A percentile compares a stretch with the other conserved stretches of the same genome.
Evolutionary conservation across 805 yeast genomes (phyloP).

Genomic region (Ogataea henricii): DNA sequence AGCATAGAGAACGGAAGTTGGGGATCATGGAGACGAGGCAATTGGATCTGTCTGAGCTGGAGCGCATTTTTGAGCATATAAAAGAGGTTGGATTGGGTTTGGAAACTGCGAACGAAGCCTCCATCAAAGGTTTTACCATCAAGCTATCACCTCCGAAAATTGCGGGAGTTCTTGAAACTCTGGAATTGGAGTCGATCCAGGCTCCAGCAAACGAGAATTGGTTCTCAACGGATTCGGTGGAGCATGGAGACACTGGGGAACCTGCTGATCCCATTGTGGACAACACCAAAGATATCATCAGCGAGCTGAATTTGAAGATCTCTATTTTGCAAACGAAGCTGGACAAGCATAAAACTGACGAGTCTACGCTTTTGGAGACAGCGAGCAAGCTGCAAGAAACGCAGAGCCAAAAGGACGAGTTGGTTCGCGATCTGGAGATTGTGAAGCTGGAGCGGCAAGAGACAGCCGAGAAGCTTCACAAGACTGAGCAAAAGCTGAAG

Average conservation of each 20-base stretch:
- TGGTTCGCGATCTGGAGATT: constrained; percentile 18
- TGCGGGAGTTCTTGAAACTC: background rate
- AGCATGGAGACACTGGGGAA: background rate
- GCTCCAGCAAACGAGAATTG: background rate
- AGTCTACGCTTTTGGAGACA: constrained; percentile 28
- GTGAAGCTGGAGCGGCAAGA: constrained; percentile 15
- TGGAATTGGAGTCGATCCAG: background rate
- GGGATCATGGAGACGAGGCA: constrained; percentile 8
- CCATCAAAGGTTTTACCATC: background rate
- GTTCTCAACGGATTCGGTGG: background rate
- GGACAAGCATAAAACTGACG: constrained; percentile 34
- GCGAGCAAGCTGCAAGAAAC: constrained; percentile 26
- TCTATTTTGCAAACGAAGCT: constrained; percentile 47
- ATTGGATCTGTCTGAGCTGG: background rate
- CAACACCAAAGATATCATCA: constrained; percentile 28
- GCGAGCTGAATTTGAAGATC: constrained; percentile 48
- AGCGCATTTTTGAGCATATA: background rate
- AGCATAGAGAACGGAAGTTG: background rate
- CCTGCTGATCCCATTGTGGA: background rate
- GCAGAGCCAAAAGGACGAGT: constrained; percentile 25
- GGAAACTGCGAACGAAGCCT: constrained; percentile 7
- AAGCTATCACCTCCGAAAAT: background rate
- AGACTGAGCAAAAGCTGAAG: constrained; percentile 11
- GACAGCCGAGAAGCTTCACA: constrained; percentile 1
- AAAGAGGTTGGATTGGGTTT: constrained; percentile 1